These are phyloP conservation scores for Cylindrotheca fusiformis DNA, from an alignment of 108 stramenopile species.

Conservation along the genomic window DNA sequence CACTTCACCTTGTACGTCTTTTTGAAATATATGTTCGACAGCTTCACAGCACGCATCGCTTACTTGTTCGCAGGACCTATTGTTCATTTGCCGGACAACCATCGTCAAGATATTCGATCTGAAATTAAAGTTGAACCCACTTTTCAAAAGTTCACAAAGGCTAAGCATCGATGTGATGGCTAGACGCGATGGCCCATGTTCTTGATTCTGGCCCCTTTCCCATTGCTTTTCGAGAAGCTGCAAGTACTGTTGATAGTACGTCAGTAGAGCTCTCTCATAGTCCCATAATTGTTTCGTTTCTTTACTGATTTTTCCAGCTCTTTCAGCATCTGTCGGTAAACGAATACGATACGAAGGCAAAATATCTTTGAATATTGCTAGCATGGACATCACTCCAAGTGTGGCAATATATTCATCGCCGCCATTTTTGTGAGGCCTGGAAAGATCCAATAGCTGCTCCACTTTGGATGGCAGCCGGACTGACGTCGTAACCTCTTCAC, in stretches of 20 bases:
- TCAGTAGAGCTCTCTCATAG: conserved; percentile 76
- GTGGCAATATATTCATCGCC: conserved; percentile 64
- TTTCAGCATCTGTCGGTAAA: conserved; percentile 78
- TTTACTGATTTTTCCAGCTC: conserved; percentile 76
- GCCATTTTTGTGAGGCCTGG: conserved; percentile 51
- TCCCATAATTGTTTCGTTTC: conserved; percentile 81
- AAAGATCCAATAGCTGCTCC: conserved; percentile 46
- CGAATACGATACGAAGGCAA: conserved; percentile 90
- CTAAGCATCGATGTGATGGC: conserved; percentile 68
- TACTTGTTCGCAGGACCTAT: conserved; percentile 52
- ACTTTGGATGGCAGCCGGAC: conserved; percentile 54
- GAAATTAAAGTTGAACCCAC: conserved; percentile 86
- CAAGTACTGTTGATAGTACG: conserved; percentile 78
- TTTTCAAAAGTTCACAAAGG: conserved; percentile 71
- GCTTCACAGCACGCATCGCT: conserved; percentile 65
- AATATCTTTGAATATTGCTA: conserved; percentile 92
- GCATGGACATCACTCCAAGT: conserved; percentile 76
- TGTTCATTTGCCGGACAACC: conserved; percentile 68
- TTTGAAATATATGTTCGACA: conserved; percentile 55
- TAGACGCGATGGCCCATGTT: conserved; percentile 45
- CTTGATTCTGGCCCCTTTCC: conserved; percentile 44
- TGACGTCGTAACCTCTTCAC: conserved; percentile 7
- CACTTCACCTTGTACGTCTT: conserved; percentile 77
- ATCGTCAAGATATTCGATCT: conserved; percentile 69
- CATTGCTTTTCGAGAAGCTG: conserved; percentile 69